Percentiles rank a stretch among this genome's conserved stretches.
These are phyloP conservation scores for Zarea fungicola DNA, from an alignment of 2,329 filamentous ascomycete species.

Conservation along the genomic window DNA sequence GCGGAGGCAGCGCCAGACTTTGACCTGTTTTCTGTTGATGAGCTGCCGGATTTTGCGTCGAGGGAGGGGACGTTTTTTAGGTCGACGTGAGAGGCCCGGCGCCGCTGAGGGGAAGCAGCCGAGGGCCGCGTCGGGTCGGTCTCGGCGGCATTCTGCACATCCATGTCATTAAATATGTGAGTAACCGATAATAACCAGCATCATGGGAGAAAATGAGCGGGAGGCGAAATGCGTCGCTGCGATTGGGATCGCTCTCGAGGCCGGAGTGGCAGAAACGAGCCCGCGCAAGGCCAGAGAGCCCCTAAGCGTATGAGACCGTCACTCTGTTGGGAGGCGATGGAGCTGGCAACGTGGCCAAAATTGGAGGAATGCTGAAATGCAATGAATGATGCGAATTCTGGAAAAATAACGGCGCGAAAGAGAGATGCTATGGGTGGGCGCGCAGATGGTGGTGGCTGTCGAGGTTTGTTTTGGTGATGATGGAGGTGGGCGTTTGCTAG, in stretches of 20 bases:
- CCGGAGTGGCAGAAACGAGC: background rate
- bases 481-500: conserved; percentile 11
- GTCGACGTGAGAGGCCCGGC: conserved; percentile 13
- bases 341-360: background rate
- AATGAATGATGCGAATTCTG: background rate
- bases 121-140: conserved; percentile 55
- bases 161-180: conserved; percentile 58
- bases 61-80: conserved; percentile 2
- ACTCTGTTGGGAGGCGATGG: background rate
- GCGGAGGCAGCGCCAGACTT: conserved; percentile 24
- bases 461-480: conserved; percentile 10
- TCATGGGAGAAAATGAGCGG: conserved; percentile 37
- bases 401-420: background rate
- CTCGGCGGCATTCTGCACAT: conserved; percentile 63
- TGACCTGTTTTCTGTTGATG: conserved; percentile 17
- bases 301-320: conserved; percentile 1
- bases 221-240: conserved; percentile 16
- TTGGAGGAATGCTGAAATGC: background rate
- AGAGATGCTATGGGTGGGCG: background rate
- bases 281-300: conserved; percentile 4
- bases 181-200: conserved; percentile 50
- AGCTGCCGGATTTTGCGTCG: conserved; percentile 9
- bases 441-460: background rate
- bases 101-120: conserved; percentile 44
- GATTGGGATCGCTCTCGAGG: conserved; percentile 6